phyloP scores from a whole-genome alignment of 148 eudicot genomes.

The Silene latifolia region DNA sequence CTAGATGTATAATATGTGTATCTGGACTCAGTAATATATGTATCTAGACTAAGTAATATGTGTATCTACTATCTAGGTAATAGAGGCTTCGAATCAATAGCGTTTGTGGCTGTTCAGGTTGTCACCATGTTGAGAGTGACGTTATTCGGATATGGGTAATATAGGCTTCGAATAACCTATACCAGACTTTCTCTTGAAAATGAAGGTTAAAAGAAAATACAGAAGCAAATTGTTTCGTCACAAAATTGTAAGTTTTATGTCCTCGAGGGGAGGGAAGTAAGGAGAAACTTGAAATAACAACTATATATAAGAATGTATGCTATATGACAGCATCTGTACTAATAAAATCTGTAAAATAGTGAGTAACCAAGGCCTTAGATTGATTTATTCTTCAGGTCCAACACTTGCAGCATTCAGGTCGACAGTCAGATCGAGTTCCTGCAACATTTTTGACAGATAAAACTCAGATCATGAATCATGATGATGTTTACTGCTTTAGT shows the following conservation, averaged over 20 bases:
- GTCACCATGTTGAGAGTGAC: no score
- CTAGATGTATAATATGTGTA: no score
- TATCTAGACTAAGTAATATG: no score
- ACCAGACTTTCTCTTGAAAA: not conserved
- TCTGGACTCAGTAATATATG: no score
- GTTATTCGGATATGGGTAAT: no score
- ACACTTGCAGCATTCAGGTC: conserved; percentile 79
- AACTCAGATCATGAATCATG: not conserved
- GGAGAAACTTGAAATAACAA: not conserved
- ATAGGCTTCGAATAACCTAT: not conserved
- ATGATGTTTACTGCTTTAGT: not conserved
- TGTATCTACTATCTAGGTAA: no score
- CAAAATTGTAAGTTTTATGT: not conserved
- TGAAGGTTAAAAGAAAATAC: not conserved
- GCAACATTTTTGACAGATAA: conserved; percentile 7
- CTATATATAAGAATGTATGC: not conserved
- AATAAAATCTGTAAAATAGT: not conserved
- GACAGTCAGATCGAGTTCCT: conserved; percentile 73
- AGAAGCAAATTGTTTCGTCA: not conserved
- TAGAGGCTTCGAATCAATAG: no score
- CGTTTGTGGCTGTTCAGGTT: no score
- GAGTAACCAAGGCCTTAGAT: not conserved
- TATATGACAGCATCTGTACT: conserved; percentile 4
- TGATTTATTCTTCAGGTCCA: conserved; percentile 45
- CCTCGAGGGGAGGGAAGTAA: not conserved